Conservation (phyloP, 2,329 filamentous ascomycete genomes). For the Diaporthe destruens region DNA sequence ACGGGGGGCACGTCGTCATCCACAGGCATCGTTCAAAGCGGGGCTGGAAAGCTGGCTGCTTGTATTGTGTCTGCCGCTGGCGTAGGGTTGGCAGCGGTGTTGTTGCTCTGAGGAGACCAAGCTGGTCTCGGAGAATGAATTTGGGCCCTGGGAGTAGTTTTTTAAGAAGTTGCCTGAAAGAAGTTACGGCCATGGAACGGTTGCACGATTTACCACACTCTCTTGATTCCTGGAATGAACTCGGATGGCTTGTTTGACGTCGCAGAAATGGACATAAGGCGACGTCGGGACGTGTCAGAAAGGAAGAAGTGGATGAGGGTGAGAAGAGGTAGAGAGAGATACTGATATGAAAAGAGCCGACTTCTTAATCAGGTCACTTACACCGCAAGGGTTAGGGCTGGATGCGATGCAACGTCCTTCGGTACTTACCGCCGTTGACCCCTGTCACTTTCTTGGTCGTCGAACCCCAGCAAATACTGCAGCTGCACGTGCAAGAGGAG, state of each 20-base stretch:
- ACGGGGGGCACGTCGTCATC: neutral
- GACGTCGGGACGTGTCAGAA: too few relatives aligned
- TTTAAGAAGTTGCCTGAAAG: too few relatives aligned
- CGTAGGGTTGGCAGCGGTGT: neutral
- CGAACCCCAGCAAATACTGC: neutral
- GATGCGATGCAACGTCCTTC: neutral
- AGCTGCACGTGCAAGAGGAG: conserved; percentile 5
- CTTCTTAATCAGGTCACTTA: neutral
- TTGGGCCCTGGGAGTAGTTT: too few relatives aligned
- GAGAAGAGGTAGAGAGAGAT: too few relatives aligned
- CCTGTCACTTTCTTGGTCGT: neutral
- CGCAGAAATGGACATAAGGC: too few relatives aligned
- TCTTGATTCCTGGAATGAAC: too few relatives aligned
- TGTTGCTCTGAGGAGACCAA: neutral
- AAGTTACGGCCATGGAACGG: too few relatives aligned
- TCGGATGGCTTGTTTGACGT: too few relatives aligned
- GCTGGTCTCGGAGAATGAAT: neutral
- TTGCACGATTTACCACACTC: too few relatives aligned
- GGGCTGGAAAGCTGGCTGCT: neutral
- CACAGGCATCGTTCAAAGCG: neutral
- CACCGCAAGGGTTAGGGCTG: neutral
- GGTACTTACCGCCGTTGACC: neutral
- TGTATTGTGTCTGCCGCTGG: neutral
- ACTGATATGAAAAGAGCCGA: too few relatives aligned
- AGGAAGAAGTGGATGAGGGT: too few relatives aligned